Base-by-base conservation (phyloP, 306 rosid genomes). In the Myrica gale region DNA sequence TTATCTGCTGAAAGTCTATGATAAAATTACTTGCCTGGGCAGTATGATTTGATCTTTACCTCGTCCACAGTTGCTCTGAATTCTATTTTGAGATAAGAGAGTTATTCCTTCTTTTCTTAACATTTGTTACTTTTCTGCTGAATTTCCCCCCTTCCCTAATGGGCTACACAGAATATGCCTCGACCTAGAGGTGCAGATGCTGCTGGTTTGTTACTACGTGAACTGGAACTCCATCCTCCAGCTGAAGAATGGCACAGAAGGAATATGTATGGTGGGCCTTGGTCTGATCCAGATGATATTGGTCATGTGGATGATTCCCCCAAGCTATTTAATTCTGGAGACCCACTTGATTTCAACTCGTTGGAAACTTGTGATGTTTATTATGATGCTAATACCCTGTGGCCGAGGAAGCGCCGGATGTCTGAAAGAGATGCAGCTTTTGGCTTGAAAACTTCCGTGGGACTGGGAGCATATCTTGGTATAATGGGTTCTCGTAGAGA, bases 381-480 rank as follows among this genome's bases (percentile, higher is more conserved):
- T 69, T 77, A 85, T 51, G 96, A 97, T 80, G 74, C 86, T 69
- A 90, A 85, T 67, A 89, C 85, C 69, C 74, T 95, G 80, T 95
- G 99, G 99, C 99, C 99, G 44, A 84, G 92, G 92, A 95, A 95
- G 82, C 99, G 99, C 75, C 88, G 99, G 81, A 83, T 95, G 90
- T 95, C 99, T 63, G 99, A 95, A 87, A 88, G 99, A 84, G 98
- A 95, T 88, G 99, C 99, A 77, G 99, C 99, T 83, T 95, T 95
- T 88, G 99, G 99, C 74, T 76, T 95, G 81, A 95, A 92, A 81
- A 92, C 92, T 72, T 95, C 99, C 43, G 94, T 95, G 73, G 99
- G 98, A 62, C 83, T 95, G 48, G 99, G 99, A 67, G 93, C 88
- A 72, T 95, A 90, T 84, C 99, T 95, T 65, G 99, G 99, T 76